Conservation (phyloP, 805 yeast genomes). For the Kluyveromyces nonfermentans region DNA sequence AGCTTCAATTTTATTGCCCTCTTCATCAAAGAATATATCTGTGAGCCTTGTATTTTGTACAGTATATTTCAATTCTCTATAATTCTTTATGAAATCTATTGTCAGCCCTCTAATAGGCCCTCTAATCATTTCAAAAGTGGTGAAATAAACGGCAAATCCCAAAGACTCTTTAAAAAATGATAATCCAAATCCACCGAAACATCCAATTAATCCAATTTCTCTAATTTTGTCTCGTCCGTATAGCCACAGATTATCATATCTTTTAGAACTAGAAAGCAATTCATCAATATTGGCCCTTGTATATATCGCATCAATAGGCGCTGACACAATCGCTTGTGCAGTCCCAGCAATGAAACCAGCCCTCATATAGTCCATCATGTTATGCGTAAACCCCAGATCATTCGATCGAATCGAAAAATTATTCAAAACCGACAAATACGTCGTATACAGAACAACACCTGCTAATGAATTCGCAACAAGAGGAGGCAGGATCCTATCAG, state of each 20-base stretch:
- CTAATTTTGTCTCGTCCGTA: slow-evolving; percentile 61
- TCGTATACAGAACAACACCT: slow-evolving; percentile 76
- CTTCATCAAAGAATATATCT: slow-evolving; percentile 14
- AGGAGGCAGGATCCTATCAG: slow-evolving; percentile 76
- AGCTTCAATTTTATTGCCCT: slow-evolving; percentile 3
- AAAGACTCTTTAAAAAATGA: slow-evolving; percentile 65
- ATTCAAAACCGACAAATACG: slow-evolving; percentile 52
- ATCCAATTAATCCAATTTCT: slow-evolving; percentile 73
- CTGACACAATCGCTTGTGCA: slow-evolving; percentile 81
- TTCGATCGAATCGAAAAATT: slow-evolving; percentile 5
- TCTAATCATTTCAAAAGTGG: slow-evolving; percentile 70
- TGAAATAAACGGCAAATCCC: slow-evolving; percentile 81
- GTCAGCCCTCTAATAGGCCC: slow-evolving; percentile 51
- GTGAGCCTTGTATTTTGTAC: slow-evolving; percentile 16
- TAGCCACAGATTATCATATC: slow-evolving; percentile 64
- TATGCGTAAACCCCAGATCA: slow-evolving; percentile 19
- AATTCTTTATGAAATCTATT: slow-evolving; percentile 36
- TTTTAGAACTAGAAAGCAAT: slow-evolving; percentile 44
- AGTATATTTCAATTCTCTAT: slow-evolving; percentile 32
- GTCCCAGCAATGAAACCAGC: slow-evolving; percentile 86
- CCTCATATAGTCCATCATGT: slow-evolving; percentile 47
- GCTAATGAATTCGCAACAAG: slow-evolving; percentile 81
- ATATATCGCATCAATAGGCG: slow-evolving; percentile 87
- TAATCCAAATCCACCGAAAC: slow-evolving; percentile 82
- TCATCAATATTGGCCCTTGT: slow-evolving; percentile 74